Evolutionary conservation across 495 filamentous ascomycete genomes (phyloP), one percentile per base, ranked within the genome.

Genomic region (Aspergillus olivimuriae): DNA sequence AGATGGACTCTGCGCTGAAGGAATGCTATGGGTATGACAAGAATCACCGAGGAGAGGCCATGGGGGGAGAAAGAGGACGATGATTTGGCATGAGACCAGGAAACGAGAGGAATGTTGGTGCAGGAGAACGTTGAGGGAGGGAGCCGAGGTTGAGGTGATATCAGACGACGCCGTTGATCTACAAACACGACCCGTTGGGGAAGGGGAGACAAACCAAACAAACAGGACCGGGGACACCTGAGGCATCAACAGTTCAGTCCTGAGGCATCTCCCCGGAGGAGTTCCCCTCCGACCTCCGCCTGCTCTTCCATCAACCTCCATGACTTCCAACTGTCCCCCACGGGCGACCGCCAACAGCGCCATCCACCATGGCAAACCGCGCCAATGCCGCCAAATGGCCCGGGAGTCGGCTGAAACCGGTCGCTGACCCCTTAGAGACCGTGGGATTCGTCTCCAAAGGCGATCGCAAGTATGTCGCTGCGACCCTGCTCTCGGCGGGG

Each of bases 391-490:
- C 41, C 17, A 56, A 52, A 44, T 44, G 37, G 40, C 48, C 52
- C 14, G 58, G 80, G 70, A 82, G 77, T 50, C 81, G 89, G 41
- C 65, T 94, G 40, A 88, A 83, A 60, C 78, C 84, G 4, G 74
- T 79, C 36, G 72, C 78, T 17, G 89, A 95, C 59, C 76, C 85
- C 11, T 69, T 95, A 22, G 84, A 88, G 45, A 69, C 68, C 30
- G 83, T 89, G 44, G 90, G 89, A 2, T 73, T 94, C 48, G 86
- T 86, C 14, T 94, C 89, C 0, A 95, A 94, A 55, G 90, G 90
- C 9, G 90, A 96, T 58, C 84, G 62, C 34, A 81, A 80, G 81
- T 81, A 63, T 40, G 71, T 44, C 39, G n/a, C n/a, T n/a, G n/a
- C n/a, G n/a, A n/a, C 8, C 32, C 38, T 26, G 17, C 11, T 28